These are phyloP conservation scores for Aphanomyces astaci DNA, from an alignment of 352 stramenopile species.

Conservation along the genomic window DNA sequence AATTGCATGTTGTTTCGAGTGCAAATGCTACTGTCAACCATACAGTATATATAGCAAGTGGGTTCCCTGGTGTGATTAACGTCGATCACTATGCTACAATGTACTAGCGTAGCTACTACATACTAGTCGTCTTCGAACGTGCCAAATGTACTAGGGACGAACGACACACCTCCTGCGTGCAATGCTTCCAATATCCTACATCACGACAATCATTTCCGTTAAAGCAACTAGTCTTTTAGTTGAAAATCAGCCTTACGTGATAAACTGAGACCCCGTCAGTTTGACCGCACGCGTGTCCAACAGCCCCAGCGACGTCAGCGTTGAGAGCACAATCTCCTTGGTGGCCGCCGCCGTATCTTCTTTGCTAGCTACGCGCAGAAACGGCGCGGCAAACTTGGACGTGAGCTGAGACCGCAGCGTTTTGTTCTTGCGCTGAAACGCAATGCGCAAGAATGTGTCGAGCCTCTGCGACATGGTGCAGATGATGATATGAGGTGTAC, in stretches of 20 bases:
- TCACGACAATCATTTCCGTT: no score
- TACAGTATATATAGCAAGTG: no score
- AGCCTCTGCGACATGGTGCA: slow-evolving; percentile 41
- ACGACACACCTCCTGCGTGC: slow-evolving; percentile 33
- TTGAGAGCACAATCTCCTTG: slow-evolving; percentile 41
- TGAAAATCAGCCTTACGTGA: no score
- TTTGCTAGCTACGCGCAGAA: slow-evolving; percentile 29
- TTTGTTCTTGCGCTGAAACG: slow-evolving; percentile 82
- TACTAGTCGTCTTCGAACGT: slow-evolving; percentile 10
- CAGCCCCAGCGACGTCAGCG: slow-evolving; percentile 41
- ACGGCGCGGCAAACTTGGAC: slow-evolving; percentile 45
- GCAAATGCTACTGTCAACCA: no score
- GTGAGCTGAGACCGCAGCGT: slow-evolving; percentile 65
- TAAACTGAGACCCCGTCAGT: slow-evolving; percentile 49
- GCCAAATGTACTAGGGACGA: slow-evolving; percentile 34
- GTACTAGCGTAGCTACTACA: no score
- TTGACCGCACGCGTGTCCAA: slow-evolving; percentile 52
- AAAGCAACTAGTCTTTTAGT: no score
- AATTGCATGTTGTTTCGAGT: no score
- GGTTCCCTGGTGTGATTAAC: no score
- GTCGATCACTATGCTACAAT: no score
- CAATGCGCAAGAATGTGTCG: slow-evolving; percentile 61
- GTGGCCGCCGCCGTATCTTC: slow-evolving; percentile 22
- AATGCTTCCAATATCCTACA: slow-evolving; percentile 47
- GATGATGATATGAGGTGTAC: no score